phyloP scores from a whole-genome alignment of 2,329 filamentous ascomycete species.

The Talaromyces sp. region DNA sequence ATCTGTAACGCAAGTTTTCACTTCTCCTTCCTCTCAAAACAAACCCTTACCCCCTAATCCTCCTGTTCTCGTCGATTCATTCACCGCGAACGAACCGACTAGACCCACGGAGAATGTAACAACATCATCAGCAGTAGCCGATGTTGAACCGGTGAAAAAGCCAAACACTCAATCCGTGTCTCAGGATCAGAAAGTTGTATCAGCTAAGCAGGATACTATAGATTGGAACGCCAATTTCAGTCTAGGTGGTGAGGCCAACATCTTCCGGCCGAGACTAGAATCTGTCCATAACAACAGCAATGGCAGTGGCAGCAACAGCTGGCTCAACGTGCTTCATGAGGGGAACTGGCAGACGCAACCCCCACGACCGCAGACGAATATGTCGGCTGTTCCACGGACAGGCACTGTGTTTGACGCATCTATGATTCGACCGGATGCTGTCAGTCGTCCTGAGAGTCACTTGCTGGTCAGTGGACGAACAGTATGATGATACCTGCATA shows the following conservation, averaged over 20 bases:
- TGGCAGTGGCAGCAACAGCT: constrained; percentile 75
- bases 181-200: constrained; percentile 1
- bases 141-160: constrained; percentile 12
- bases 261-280: constrained; percentile 85
- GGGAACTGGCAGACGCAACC: constrained; percentile 52
- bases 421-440: constrained; percentile 28
- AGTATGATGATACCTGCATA: constrained; percentile 26
- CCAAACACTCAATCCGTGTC: background rate
- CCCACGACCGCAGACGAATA: constrained; percentile 21
- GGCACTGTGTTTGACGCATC: constrained; percentile 29
- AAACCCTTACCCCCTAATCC: constrained; percentile 10
- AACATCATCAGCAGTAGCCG: background rate
- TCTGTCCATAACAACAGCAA: constrained; percentile 45
- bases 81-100: background rate
- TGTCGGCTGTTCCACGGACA: constrained; percentile 25
- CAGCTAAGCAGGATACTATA: constrained; percentile 8
- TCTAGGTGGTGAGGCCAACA: constrained; percentile 45
- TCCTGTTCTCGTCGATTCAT: constrained; percentile 7
- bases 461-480: constrained; percentile 39
- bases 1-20: constrained; percentile 23
- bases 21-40: constrained; percentile 16
- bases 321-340: constrained; percentile 80
- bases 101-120: background rate
- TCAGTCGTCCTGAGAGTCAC: constrained; percentile 35
- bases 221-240: constrained; percentile 10